Conservation (phyloP, 192 early-diverging fungal genomes). For the Backusella mclennaniae region DNA sequence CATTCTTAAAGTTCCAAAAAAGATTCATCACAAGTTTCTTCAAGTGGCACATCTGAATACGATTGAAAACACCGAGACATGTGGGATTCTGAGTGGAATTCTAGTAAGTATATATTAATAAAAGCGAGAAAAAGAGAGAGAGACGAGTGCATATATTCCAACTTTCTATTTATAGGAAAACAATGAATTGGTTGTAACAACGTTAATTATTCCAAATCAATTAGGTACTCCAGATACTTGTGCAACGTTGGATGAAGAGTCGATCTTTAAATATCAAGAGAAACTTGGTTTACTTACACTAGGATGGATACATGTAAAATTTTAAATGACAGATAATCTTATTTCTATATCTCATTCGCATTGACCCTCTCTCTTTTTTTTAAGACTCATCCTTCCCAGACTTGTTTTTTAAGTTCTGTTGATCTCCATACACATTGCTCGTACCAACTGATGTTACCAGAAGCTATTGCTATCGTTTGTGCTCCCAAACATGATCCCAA, state of each 20-base stretch:
- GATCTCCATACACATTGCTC: slow-evolving; percentile 92
- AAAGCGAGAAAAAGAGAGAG: background rate
- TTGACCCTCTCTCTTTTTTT: background rate
- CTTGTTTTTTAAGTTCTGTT: slow-evolving; percentile 91
- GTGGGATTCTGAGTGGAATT: slow-evolving; percentile 79
- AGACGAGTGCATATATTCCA: background rate
- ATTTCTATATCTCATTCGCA: background rate
- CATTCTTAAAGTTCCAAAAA: slow-evolving; percentile 61
- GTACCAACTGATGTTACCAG: slow-evolving; percentile 88
- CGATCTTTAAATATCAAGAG: slow-evolving; percentile 75
- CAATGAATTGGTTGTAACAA: slow-evolving; percentile 64
- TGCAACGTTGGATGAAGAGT: slow-evolving; percentile 79
- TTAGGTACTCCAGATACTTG: slow-evolving; percentile 84
- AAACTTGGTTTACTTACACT: slow-evolving; percentile 73
- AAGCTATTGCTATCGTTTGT: slow-evolving; percentile 91
- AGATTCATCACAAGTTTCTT: slow-evolving; percentile 69
- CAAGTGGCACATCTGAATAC: slow-evolving; percentile 74
- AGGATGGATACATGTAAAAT: slow-evolving; percentile 82
- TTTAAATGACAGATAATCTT: background rate
- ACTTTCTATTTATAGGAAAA: slow-evolving; percentile 37
- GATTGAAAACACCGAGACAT: slow-evolving; percentile 79
- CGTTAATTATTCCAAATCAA: slow-evolving; percentile 89
- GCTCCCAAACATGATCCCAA: slow-evolving; percentile 68
- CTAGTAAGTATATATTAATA: slow-evolving; percentile 41
- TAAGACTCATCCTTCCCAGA: slow-evolving; percentile 85